Base-by-base conservation (phyloP, 75 land plant species). In the Pinus taeda region DNA sequence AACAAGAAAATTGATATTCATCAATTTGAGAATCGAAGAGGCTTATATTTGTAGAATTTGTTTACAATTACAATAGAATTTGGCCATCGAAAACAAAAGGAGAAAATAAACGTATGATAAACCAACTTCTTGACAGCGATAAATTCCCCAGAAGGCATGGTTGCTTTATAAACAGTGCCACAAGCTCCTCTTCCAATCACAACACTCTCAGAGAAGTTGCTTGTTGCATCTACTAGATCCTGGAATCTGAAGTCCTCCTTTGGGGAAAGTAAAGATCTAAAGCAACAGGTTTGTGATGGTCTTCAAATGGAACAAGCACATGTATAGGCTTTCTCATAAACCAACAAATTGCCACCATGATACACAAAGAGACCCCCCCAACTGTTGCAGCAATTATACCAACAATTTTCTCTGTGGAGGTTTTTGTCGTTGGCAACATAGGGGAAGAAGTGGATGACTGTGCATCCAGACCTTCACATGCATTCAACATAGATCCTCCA, bases 111-210 rank as follows among this genome's bases (percentile, higher is more conserved):
- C n/a, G n/a, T n/a, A n/a, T n/a, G n/a, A n/a, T n/a, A n/a, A n/a
- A n/a, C 81, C 57, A 90, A 70, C 66, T 76, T 88, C 71, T 90
- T 90, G 4, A 90, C 87, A 13, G 92, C 92, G 67, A 90, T 75
- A 29, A 85, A 62, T 3, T 79, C 74, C 24, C 92, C 89, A 76
- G 77, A 39, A 8, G 79, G 74, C 86, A 90, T 80, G 4, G 60
- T 61, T 61, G 89, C 92, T 78, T 87, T 90, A 83, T 87, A 87
- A n/a, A 90, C 90, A 21, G 78, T 81, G 12, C 92, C 92, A 77
- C 84, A 87, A 2, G 84, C 87, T 60, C 92, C 92, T 18, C 78
- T 80, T 53, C 92, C 89, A 59, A 90, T 73, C 14, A 85, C 67
- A 29, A 81, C 63, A 26, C 53, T 75, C 18, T 83, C 89, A 45